Percentiles rank a stretch among this genome's conserved stretches.
phyloP scores from a whole-genome alignment of 2,329 filamentous ascomycete species.

The Arthrobotrys pseudoclavata region DNA sequence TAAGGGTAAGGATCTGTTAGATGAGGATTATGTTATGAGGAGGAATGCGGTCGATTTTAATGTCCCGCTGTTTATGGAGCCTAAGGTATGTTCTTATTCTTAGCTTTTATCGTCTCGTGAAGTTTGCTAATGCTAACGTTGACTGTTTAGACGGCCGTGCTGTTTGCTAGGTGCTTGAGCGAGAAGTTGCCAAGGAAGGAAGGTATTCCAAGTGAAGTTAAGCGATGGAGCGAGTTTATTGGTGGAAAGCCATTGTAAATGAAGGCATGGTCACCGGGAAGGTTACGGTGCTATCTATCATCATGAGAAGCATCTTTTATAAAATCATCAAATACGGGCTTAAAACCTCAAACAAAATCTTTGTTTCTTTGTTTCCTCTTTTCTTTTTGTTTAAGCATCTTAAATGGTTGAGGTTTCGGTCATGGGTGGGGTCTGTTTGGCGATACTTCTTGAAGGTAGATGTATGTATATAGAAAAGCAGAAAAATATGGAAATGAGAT shows the following conservation, averaged over 20 bases:
- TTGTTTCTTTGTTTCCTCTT: neutral
- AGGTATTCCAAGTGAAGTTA: constrained; percentile 90
- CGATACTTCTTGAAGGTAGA: neutral
- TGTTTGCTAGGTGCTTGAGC: constrained; percentile 97
- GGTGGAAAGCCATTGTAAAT: constrained; percentile 83
- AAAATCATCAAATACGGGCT: too few relatives aligned
- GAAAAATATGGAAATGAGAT: neutral
- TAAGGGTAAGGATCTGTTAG: constrained; percentile 84
- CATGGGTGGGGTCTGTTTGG: neutral
- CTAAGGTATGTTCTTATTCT: constrained; percentile 77
- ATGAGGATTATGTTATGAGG: constrained; percentile 98
- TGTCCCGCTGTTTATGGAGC: constrained; percentile 97
- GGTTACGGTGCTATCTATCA: too few relatives aligned
- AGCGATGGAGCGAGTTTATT: constrained; percentile 95
- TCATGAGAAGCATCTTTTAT: too few relatives aligned
- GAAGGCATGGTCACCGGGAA: neutral
- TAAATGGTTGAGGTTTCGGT: neutral
- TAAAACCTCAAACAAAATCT: too few relatives aligned
- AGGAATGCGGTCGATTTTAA: constrained; percentile 98
- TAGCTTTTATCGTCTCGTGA: neutral
- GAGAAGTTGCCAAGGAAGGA: constrained; percentile 91
- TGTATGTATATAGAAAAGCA: constrained; percentile 14
- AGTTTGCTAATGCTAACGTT: constrained; percentile 64
- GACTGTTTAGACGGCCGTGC: constrained; percentile 81
- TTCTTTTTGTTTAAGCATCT: neutral